Percentiles rank a stretch among this genome's conserved stretches.
These are phyloP conservation scores for Phaffomyces opuntiae DNA, from an alignment of 805 yeast species.

Conservation along the genomic window DNA sequence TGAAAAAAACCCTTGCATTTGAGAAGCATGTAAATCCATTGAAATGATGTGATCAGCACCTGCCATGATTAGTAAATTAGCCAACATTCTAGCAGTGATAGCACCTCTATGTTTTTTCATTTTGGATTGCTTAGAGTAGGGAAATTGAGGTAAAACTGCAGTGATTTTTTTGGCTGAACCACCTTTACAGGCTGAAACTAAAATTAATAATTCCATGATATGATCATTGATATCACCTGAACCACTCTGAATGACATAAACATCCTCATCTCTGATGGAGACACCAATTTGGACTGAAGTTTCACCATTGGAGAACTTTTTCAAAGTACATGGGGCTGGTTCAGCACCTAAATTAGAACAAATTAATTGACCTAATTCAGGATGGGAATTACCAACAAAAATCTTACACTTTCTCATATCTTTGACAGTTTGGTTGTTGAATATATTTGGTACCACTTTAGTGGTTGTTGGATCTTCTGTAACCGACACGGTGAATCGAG, in stretches of 20 bases:
- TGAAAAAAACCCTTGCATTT: slow-evolving; percentile 98
- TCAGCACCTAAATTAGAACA: slow-evolving; percentile 88
- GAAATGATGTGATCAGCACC: slow-evolving; percentile 99
- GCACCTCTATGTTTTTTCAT: slow-evolving; percentile 99
- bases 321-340: slow-evolving; percentile 87
- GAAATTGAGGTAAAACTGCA: slow-evolving; percentile 96
- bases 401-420: slow-evolving; percentile 94
- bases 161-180: slow-evolving; percentile 97
- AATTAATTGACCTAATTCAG: slow-evolving; percentile 84
- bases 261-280: slow-evolving; percentile 95
- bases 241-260: slow-evolving; percentile 87
- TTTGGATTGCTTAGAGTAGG: slow-evolving; percentile 93
- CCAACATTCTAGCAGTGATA: slow-evolving; percentile 96
- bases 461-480: background rate
- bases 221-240: slow-evolving; percentile 85
- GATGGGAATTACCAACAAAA: slow-evolving; percentile 95
- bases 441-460: slow-evolving; percentile 1
- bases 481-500: slow-evolving; percentile 4
- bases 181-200: slow-evolving; percentile 93
- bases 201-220: slow-evolving; percentile 90
- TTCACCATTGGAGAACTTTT: slow-evolving; percentile 95
- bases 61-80: slow-evolving; percentile 91
- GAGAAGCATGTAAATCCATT: slow-evolving; percentile 94
- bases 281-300: slow-evolving; percentile 94
- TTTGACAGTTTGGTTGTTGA: background rate